A percentile compares a stretch with the other conserved stretches of the same genome.
Evolutionary conservation across 148 eudicot genomes (phyloP).

Genomic region (Chenopodium berlandieri): DNA sequence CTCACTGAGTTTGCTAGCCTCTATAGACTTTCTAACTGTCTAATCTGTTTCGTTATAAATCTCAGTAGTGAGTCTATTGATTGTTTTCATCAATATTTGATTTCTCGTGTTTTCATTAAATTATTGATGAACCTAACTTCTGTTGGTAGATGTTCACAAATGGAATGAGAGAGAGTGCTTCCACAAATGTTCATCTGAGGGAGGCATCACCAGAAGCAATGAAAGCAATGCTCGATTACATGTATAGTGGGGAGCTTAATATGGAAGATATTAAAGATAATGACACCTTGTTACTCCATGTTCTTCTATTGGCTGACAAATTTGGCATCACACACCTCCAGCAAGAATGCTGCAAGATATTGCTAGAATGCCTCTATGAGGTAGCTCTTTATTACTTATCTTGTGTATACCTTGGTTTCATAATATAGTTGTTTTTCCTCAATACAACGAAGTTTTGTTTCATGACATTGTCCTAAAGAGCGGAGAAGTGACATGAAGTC

Average conservation of each 20-base stretch:
- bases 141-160: constrained; percentile 91
- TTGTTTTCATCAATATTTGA: neutral
- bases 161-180: constrained; percentile 85
- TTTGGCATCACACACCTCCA: constrained; percentile 74
- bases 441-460: constrained; percentile 25
- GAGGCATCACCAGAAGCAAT: constrained; percentile 75
- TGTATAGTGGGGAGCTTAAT: constrained; percentile 67
- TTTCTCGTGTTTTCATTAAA: neutral
- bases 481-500: constrained; percentile 56
- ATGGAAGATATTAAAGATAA: constrained; percentile 39
- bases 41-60: neutral
- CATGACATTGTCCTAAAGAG: constrained; percentile 38
- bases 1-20: neutral
- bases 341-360: constrained; percentile 88
- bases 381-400: constrained; percentile 44
- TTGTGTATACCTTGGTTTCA: constrained; percentile 1
- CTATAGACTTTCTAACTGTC: neutral
- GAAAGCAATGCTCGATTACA: constrained; percentile 62
- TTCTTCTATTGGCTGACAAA: constrained; percentile 81
- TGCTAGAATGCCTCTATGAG: constrained; percentile 80
- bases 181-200: constrained; percentile 55
- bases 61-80: neutral
- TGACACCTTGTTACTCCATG: constrained; percentile 66
- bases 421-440: constrained; percentile 19
- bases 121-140: constrained; percentile 7